A percentile compares a stretch with the other conserved stretches of the same genome.
These are phyloP conservation scores for Simplicillium sp. DNA, from an alignment of 2,329 filamentous ascomycete species.

Conservation along the genomic window DNA sequence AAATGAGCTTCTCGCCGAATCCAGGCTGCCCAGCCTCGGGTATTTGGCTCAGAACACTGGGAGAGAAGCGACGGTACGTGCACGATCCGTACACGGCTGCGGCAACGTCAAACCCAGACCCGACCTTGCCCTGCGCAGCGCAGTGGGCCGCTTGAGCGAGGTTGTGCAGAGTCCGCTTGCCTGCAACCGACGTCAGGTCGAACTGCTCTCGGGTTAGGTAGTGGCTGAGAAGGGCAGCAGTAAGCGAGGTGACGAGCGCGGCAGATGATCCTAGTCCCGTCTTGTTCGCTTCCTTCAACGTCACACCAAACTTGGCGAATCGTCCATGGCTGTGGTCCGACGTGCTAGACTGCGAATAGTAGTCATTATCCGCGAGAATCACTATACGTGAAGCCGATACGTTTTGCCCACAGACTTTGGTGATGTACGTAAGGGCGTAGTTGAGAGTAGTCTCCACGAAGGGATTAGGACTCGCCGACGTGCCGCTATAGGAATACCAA, in stretches of 20 bases:
- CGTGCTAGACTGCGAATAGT: slow-evolving; percentile 63
- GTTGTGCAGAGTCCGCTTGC: slow-evolving; percentile 68
- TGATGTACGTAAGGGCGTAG: slow-evolving; percentile 79
- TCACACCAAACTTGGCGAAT: slow-evolving; percentile 71
- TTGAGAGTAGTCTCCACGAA: slow-evolving; percentile 89
- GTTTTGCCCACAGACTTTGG: slow-evolving; percentile 31
- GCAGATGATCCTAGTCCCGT: slow-evolving; percentile 93
- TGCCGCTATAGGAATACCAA: slow-evolving; percentile 25
- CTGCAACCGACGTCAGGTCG: slow-evolving; percentile 42
- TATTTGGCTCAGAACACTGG: slow-evolving; percentile 56
- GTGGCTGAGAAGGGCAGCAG: slow-evolving; percentile 65
- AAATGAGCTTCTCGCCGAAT: slow-evolving; percentile 57
- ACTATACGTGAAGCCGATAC: slow-evolving; percentile 66
- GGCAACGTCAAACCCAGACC: slow-evolving; percentile 91
- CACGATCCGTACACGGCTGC: slow-evolving; percentile 88
- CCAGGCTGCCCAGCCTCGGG: slow-evolving; percentile 56
- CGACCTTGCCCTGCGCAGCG: slow-evolving; percentile 92
- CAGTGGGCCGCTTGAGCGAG: slow-evolving; percentile 90
- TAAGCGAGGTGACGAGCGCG: slow-evolving; percentile 82
- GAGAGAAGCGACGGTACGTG: slow-evolving; percentile 86
- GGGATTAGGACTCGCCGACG: slow-evolving; percentile 49
- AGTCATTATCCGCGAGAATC: slow-evolving; percentile 90
- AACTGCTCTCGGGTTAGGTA: slow-evolving; percentile 54
- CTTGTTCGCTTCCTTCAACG: slow-evolving; percentile 76
- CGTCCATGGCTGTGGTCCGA: slow-evolving; percentile 26